Conservation (phyloP, 352 stramenopile species). For the Phytophthora citricola region DNA sequence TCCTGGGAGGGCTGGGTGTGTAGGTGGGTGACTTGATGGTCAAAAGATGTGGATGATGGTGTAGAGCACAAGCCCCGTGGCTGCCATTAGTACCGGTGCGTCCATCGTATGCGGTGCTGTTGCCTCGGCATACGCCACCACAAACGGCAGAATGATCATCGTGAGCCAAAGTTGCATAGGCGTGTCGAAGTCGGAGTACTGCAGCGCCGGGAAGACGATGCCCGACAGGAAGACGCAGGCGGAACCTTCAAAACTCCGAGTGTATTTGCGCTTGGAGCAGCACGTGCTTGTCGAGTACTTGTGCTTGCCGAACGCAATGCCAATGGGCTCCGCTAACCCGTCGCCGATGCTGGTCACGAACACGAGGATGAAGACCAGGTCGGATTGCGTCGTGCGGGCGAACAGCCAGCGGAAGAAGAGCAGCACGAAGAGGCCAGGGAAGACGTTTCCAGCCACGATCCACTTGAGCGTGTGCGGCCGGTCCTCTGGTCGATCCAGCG, state of each 20-base stretch:
- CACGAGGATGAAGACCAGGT: conserved; percentile 84
- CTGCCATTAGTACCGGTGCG: conserved; percentile 85
- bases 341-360: conserved; percentile 88
- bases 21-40: conserved; percentile 28
- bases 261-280: conserved; percentile 86
- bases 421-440: conserved; percentile 82
- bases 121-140: conserved; percentile 83
- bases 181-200: conserved; percentile 83
- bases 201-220: conserved; percentile 85
- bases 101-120: conserved; percentile 90
- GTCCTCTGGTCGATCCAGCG: conserved; percentile 83
- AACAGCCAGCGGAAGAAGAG: conserved; percentile 91
- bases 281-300: conserved; percentile 85
- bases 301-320: conserved; percentile 83
- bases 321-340: conserved; percentile 76
- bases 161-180: conserved; percentile 74
- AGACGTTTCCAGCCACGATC: conserved; percentile 85
- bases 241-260: conserved; percentile 76
- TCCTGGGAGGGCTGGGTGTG: conserved; percentile 17
- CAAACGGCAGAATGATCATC: conserved; percentile 86
- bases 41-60: conserved; percentile 79
- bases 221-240: conserved; percentile 82
- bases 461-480: conserved; percentile 79
- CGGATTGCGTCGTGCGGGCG: conserved; percentile 72
- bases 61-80: conserved; percentile 82